Conservation (phyloP, 1,284 basidiomycete genomes). For the Termitomyces sp. region DNA sequence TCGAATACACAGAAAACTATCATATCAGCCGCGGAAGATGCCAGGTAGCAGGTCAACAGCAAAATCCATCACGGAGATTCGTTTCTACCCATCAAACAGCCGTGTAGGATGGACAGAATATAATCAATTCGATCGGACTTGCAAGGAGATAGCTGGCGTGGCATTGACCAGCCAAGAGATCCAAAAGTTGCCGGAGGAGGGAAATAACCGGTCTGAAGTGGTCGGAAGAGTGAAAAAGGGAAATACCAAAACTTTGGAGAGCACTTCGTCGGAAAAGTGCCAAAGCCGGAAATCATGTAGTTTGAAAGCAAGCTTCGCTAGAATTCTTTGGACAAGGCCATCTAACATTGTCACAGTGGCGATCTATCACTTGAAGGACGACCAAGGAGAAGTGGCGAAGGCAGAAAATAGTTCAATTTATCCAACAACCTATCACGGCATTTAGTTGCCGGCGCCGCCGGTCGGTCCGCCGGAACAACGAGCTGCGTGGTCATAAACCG, state of each 20-base stretch:
- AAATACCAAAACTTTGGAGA: no score
- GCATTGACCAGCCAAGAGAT: background rate
- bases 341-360: background rate
- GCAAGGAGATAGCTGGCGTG: background rate
- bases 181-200: background rate
- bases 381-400: background rate
- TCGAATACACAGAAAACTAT: background rate
- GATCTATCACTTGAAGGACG: no score
- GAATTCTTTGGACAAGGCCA: background rate
- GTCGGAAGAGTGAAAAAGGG: background rate
- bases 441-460: slow-evolving; percentile 2
- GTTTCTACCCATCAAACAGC: background rate
- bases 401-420: no score
- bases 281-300: background rate
- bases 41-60: background rate
- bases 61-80: background rate
- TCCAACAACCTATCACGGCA: background rate
- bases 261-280: background rate
- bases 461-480: background rate
- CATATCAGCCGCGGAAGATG: background rate
- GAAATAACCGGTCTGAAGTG: background rate
- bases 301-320: background rate
- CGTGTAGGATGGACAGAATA: background rate
- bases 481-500: background rate
- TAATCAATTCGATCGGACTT: background rate